Evolutionary conservation across 768 basidiomycete genomes (phyloP).

Genomic region (Termitomyces sp.): DNA sequence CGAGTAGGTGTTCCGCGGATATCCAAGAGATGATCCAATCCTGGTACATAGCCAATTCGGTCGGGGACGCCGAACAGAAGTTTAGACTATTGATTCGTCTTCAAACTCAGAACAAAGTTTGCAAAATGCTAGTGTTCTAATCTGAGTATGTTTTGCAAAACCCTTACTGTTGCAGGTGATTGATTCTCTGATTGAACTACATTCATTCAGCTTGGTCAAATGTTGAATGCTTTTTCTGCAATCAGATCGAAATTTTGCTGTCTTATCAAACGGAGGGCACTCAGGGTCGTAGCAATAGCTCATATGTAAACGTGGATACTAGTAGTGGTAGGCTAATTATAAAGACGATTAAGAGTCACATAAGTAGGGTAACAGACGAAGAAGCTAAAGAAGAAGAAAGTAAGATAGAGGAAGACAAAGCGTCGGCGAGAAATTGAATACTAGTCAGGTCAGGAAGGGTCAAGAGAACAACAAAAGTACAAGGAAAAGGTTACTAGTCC

Average conservation of each 20-base stretch:
- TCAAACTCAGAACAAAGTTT: too few relatives aligned
- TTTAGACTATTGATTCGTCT: too few relatives aligned
- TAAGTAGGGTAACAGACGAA: neutral
- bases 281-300: neutral
- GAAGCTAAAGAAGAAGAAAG: neutral
- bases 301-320: neutral
- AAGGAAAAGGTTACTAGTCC: neutral
- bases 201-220: neutral
- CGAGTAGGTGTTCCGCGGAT: too few relatives aligned
- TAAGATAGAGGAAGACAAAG: neutral
- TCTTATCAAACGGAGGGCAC: neutral
- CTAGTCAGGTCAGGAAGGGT: neutral
- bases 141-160: too few relatives aligned
- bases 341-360: neutral
- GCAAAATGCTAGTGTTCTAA: too few relatives aligned
- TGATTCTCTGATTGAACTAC: neutral
- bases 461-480: neutral
- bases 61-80: too few relatives aligned
- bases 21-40: too few relatives aligned
- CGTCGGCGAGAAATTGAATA: neutral
- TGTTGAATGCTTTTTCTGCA: too few relatives aligned
- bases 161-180: neutral
- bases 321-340: neutral
- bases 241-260: neutral
- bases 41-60: too few relatives aligned